Percentiles rank a stretch among this genome's conserved stretches.
phyloP scores from a whole-genome alignment of 2,329 filamentous ascomycete genomes.

The Hypoxylon sp. region DNA sequence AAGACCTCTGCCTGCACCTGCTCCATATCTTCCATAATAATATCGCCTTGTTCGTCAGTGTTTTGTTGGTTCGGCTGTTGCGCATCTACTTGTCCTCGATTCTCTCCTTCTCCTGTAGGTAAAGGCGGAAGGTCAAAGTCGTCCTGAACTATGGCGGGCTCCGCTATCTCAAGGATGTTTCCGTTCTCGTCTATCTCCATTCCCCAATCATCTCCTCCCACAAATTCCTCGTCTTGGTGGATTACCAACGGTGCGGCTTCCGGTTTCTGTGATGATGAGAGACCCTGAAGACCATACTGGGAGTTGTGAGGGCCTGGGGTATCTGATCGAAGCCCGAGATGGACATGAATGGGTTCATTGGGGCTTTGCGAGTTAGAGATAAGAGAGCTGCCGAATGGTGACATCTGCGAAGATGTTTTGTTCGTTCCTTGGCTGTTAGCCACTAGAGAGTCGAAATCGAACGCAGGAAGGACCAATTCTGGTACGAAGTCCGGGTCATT shows the following conservation, averaged over 20 bases:
- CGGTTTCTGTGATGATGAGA: slow-evolving; percentile 43
- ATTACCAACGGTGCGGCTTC: slow-evolving; percentile 46
- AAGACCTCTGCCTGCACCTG: slow-evolving; percentile 52
- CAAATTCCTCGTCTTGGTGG: slow-evolving; percentile 50
- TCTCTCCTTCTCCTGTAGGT: slow-evolving; percentile 37
- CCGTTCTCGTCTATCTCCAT: slow-evolving; percentile 62
- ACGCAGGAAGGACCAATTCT: slow-evolving; percentile 67
- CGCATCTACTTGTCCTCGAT: slow-evolving; percentile 18
- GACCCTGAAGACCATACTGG: slow-evolving; percentile 40
- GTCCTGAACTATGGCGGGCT: slow-evolving; percentile 47
- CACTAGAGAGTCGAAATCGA: slow-evolving; percentile 60
- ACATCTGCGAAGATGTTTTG: slow-evolving; percentile 46
- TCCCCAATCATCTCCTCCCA: slow-evolving; percentile 52
- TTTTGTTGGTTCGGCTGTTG: slow-evolving; percentile 31
- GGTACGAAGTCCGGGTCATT: slow-evolving; percentile 86
- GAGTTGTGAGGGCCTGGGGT: slow-evolving; percentile 34
- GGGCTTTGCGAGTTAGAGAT: slow-evolving; percentile 34
- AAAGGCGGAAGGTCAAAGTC: slow-evolving; percentile 57
- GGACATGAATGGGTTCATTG: slow-evolving; percentile 34
- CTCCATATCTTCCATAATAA: slow-evolving; percentile 51
- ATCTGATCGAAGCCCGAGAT: slow-evolving; percentile 41
- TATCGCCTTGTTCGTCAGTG: slow-evolving; percentile 46
- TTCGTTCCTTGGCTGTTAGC: slow-evolving; percentile 41
- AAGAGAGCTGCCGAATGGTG: slow-evolving; percentile 32
- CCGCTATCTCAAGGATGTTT: slow-evolving; percentile 52